A percentile compares a stretch with the other conserved stretches of the same genome.
phyloP scores from a whole-genome alignment of 306 rosid genomes.

The Lathyrus sativus region DNA sequence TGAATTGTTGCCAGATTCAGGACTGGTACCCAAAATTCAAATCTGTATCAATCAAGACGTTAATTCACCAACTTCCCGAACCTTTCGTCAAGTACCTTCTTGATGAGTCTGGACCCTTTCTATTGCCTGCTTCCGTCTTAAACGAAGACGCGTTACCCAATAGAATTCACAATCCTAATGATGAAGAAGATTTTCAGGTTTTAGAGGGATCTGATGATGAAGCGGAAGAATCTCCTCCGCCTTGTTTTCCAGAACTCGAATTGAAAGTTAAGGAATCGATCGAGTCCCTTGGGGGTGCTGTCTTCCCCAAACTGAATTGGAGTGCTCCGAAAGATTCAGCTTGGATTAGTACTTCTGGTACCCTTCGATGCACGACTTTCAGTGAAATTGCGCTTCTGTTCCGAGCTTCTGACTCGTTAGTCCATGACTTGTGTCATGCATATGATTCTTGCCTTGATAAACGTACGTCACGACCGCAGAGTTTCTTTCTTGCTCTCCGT shows the following conservation, averaged over 20 bases:
- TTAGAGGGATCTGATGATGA: slow-evolving; percentile 67
- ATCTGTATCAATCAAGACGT: slow-evolving; percentile 62
- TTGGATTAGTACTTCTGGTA: slow-evolving; percentile 69
- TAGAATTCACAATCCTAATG: slow-evolving; percentile 60
- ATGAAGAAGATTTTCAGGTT: slow-evolving; percentile 69
- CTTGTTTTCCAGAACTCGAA: slow-evolving; percentile 80
- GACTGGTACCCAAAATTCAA: slow-evolving; percentile 81
- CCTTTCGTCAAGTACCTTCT: slow-evolving; percentile 70
- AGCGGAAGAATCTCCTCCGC: slow-evolving; percentile 56
- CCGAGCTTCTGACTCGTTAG: slow-evolving; percentile 72
- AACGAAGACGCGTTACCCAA: slow-evolving; percentile 86
- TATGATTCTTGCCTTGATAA: slow-evolving; percentile 73
- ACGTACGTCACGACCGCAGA: slow-evolving; percentile 53
- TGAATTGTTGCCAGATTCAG: slow-evolving; percentile 70
- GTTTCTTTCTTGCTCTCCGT: slow-evolving; percentile 70
- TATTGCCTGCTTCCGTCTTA: slow-evolving; percentile 66
- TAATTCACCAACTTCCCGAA: slow-evolving; percentile 71
- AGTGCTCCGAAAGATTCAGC: slow-evolving; percentile 87
- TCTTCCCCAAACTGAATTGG: slow-evolving; percentile 88
- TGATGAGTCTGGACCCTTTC: slow-evolving; percentile 67
- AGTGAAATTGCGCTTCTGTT: slow-evolving; percentile 74
- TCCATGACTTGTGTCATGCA: slow-evolving; percentile 80
- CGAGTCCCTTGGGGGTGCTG: slow-evolving; percentile 68
- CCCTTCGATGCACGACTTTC: slow-evolving; percentile 61
- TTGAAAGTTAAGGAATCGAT: slow-evolving; percentile 64